Base-by-base conservation (phyloP, 2,329 filamentous ascomycete species). In the Dactylellina parvicollis region DNA sequence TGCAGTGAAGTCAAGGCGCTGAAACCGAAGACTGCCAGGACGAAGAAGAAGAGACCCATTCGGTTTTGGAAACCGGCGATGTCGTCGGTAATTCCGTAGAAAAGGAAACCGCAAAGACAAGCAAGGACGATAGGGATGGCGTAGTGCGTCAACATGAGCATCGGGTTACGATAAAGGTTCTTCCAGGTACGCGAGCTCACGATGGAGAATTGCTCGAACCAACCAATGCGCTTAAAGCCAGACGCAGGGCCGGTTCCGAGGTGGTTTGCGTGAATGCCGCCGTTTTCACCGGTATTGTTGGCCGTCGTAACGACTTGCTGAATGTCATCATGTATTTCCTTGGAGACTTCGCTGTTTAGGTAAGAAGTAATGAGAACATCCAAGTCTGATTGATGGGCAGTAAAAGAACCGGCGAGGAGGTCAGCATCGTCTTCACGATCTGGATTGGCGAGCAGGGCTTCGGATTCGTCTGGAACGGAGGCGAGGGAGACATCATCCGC, bases 91-190 rank as follows among this genome's bases (percentile, higher is more conserved):
- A 99, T 84, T 1, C 94, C 95, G 78, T 98, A 99, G 83, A 98
- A 99, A 10, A 99, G 86, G 81, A 91, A 98, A 2, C 95, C 95
- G 1, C 94, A 93, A 67, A 99, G 90, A 3, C 69, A 64, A 1
- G 93, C 95, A 4, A 99, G 86, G 0, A 98, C 83, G 73, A 99
- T 98, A 5, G 95, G 92, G 76, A 97, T 98, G 36, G 95, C 95
- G 79, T 98, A 99, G 82, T 99, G 95, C 0, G 93, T 97, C 67
- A 99, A 86, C 95, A 99, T 99, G 71, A 99, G 84, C 87, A 98
- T 93, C 0, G 95, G 95, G 80, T 99, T 97, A 66, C 95, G 89
- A 83, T 99, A 98, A 4, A 99, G 85, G 79, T 99, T 99, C 79
- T 91, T 92, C 94, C 94, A 99, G 0, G 95, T 99, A 47, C 95